Evolutionary conservation across 345 rosid species (phyloP).

Genomic region (Streptanthus diversifolius): DNA sequence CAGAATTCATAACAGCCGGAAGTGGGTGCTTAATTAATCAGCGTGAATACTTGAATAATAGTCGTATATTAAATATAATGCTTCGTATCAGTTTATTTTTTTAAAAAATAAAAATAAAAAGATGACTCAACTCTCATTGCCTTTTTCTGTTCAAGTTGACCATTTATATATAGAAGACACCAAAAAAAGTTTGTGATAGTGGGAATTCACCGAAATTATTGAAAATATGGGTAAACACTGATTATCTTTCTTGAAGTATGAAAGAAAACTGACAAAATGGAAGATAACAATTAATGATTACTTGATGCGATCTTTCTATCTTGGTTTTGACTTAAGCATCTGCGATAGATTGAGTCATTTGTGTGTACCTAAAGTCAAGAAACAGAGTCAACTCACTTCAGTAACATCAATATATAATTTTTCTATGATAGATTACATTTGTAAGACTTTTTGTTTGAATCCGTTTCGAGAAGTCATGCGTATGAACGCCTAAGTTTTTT

Average conservation of each 20-base stretch:
- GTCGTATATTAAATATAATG: neutral
- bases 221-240: conserved; percentile 13
- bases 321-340: conserved; percentile 21
- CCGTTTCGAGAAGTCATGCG: neutral
- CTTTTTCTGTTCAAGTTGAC: conserved; percentile 38
- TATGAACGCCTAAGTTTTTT: no score
- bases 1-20: neutral
- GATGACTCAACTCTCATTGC: neutral
- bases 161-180: conserved; percentile 6
- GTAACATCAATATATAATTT: neutral
- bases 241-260: conserved; percentile 3
- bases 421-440: neutral
- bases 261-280: conserved; percentile 9
- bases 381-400: conserved; percentile 25
- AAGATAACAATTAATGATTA: conserved; percentile 23
- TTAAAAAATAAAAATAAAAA: neutral
- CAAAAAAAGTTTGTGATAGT: conserved; percentile 24
- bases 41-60: neutral
- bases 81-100: neutral
- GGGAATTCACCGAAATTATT: conserved; percentile 25
- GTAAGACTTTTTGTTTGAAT: neutral
- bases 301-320: conserved; percentile 12
- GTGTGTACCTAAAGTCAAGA: conserved; percentile 8
- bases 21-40: no score
- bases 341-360: neutral